Conservation (phyloP, 345 rosid genomes). For the Sisymbrium altissimum region DNA sequence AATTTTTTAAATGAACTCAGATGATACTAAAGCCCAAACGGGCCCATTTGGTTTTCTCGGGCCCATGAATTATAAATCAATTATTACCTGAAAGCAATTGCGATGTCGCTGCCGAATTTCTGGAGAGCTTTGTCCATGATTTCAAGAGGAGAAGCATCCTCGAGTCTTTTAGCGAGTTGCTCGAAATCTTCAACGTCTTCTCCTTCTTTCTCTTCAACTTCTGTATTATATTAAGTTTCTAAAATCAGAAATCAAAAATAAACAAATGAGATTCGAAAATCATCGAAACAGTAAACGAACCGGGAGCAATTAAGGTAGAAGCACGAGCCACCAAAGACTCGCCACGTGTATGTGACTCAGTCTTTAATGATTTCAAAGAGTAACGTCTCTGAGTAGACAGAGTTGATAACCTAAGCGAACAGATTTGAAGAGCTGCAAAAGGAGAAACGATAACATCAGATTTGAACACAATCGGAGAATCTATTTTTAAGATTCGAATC, state of each 20-base stretch:
- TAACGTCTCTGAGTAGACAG: conserved; percentile 42
- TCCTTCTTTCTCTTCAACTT: conserved; percentile 48
- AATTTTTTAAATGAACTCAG: no score
- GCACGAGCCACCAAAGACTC: conserved; percentile 50
- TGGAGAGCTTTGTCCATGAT: conserved; percentile 88
- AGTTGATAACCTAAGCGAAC: conserved; percentile 42
- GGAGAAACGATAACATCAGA: not conserved
- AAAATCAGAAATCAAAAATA: not conserved
- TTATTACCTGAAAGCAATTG: conserved; percentile 91
- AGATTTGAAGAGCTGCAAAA: conserved; percentile 56
- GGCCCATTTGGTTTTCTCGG: no score
- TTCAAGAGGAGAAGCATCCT: conserved; percentile 77
- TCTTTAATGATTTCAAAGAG: conserved; percentile 44
- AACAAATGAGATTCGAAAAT: not conserved
- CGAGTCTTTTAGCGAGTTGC: conserved; percentile 54
- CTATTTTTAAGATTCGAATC: not conserved
- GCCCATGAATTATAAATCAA: not conserved
- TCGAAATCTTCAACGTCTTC: conserved; percentile 58
- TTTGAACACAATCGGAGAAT: not conserved
- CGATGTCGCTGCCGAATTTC: conserved; percentile 77
- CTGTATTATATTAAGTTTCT: no score
- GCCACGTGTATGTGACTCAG: conserved; percentile 41
- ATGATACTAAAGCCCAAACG: no score
- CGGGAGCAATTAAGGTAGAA: conserved; percentile 58
- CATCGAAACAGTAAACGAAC: conserved; percentile 33